These are phyloP conservation scores for Panaeolus papilionaceus DNA, from an alignment of 768 basidiomycete species.

Conservation along the genomic window DNA sequence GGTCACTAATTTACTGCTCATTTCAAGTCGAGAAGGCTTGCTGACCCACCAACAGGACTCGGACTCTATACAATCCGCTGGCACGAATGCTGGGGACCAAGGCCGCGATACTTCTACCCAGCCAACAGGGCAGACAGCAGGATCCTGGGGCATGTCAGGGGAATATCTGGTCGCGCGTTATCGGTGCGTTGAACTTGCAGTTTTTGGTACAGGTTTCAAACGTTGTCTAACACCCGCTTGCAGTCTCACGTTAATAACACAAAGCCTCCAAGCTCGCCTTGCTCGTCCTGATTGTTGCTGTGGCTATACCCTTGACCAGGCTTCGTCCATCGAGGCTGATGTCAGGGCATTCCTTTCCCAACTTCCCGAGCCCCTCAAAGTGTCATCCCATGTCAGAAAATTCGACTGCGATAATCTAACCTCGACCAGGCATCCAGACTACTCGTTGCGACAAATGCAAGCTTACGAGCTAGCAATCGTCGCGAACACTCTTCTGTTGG, in stretches of 20 bases:
- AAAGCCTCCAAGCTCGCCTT: slow-evolving; percentile 61
- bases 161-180: slow-evolving; percentile 27
- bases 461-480: slow-evolving; percentile 66
- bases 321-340: slow-evolving; percentile 60
- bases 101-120: not conserved
- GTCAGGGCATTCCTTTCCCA: slow-evolving; percentile 58
- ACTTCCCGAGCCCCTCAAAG: slow-evolving; percentile 52
- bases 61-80: not conserved
- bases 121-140: not conserved
- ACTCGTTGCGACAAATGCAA: slow-evolving; percentile 47
- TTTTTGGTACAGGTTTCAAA: not conserved
- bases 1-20: not conserved
- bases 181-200: slow-evolving; percentile 22
- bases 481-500: slow-evolving; percentile 65
- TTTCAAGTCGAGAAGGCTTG: not conserved
- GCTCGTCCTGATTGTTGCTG: slow-evolving; percentile 44
- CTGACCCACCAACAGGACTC: not conserved
- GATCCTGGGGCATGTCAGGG: not conserved
- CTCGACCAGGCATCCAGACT: slow-evolving; percentile 28
- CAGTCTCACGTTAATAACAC: slow-evolving; percentile 70
- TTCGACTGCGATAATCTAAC: not conserved
- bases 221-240: slow-evolving; percentile 11
- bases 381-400: slow-evolving; percentile 4
- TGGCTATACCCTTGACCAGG: slow-evolving; percentile 67
- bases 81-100: not conserved